A percentile compares a stretch with the other conserved stretches of the same genome.
phyloP scores from a whole-genome alignment of 140 eudicot genomes.

The Erigeron philadelphicus region DNA sequence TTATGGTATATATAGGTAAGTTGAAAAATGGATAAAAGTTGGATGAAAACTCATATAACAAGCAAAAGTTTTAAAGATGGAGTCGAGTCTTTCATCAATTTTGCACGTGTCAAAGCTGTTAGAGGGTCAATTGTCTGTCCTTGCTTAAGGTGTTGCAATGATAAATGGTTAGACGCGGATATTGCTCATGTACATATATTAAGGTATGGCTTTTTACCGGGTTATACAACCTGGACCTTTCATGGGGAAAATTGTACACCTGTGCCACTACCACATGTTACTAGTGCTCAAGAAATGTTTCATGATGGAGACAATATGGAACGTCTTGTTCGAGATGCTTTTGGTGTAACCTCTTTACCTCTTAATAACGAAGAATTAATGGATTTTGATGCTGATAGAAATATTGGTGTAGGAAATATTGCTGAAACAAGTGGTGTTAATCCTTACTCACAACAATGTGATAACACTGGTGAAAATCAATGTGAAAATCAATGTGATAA shows the following conservation, averaged over 20 bases:
- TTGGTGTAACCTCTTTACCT: too few species aligned
- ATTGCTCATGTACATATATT: not conserved
- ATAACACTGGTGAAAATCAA: not conserved
- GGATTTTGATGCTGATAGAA: not conserved
- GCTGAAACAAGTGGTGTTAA: too few species aligned
- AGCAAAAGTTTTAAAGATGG: not conserved
- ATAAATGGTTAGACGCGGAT: not conserved
- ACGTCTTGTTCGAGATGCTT: too few species aligned
- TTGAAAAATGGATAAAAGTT: slow-evolving; percentile 1
- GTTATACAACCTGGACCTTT: not conserved
- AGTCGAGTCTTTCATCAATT: not conserved
- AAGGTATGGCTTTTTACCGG: not conserved
- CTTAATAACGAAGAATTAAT: not conserved
- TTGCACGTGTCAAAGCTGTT: not conserved
- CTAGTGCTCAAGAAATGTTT: not conserved
- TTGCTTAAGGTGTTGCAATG: slow-evolving; percentile 1
- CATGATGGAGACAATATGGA: not conserved
- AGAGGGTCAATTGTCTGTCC: not conserved
- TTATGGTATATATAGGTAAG: too few species aligned
- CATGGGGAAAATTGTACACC: not conserved
- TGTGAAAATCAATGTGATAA: not conserved
- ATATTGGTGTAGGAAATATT: too few species aligned
- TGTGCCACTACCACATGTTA: not conserved
- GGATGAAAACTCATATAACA: not conserved
- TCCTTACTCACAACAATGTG: not conserved